Base-by-base conservation (phyloP, 345 rosid species). In the Brassica juncea region DNA sequence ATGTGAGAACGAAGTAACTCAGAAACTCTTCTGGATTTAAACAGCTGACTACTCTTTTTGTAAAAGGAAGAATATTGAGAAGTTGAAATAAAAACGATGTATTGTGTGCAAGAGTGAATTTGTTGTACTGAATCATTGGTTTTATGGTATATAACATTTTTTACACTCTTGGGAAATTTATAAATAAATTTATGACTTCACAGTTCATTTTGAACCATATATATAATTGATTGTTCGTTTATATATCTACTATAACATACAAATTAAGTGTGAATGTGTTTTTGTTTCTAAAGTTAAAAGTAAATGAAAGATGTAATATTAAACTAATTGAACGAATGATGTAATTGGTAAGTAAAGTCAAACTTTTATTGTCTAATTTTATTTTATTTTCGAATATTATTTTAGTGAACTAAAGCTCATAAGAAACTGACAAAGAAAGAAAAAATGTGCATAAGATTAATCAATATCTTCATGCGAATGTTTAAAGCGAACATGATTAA, bases 31-130 rank as follows among this genome's bases (percentile, higher is more conserved):
- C 44, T 8, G 11, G 44, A 8, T 37, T 37, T 37, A 8, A 37
- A 37, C 3, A 37, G 37, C 7, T 5, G 37, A 5, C 1, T 37
- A 37, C 44, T 37, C 44, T 37, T 16, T 66, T 73, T 73, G 65
- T 67, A 16, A 72, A 44, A 66, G 39, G 6, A 44, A 30, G 54
- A 34, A 42, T 60, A 60, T 21, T 37, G 59, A 39, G 44, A 65
- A 66, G 12, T 21, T 42, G 62, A 72, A 27, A 66, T 5, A 66
- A 31, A 54, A 37, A 52, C 2, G 2, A 12, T 39, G 72, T 11
- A 19, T 66, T 19, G 49, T 66, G 72, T 71, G 76, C 47, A 71
- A 63, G 58, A 16, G 34, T 55, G 66, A 52, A 54, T 21, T 34
- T 62, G 49, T 37, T 77, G 59, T 77, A 58, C 58, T 37, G 32